Evolutionary conservation across 164 flowering plant genomes (phyloP).

Genomic region (Vitis rupestris): DNA sequence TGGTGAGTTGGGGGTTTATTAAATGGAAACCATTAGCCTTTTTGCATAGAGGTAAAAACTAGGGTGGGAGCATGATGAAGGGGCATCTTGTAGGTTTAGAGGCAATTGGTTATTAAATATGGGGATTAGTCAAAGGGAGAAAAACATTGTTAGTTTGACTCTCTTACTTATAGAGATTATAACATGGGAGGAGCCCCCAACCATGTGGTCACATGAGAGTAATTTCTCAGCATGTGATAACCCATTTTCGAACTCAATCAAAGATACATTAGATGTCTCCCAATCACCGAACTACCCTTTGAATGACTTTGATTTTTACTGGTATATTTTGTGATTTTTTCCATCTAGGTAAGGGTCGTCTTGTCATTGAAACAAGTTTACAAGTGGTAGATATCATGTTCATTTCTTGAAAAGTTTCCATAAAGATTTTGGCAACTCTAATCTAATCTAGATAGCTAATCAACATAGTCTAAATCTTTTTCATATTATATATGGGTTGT

Average conservation of each 20-base stretch:
- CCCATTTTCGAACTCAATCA: slow-evolving; percentile 25
- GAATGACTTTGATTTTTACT: neutral
- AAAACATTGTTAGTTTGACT: slow-evolving; percentile 22
- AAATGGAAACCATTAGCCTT: too few relatives aligned
- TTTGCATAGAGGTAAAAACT: neutral
- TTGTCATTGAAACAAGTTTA: slow-evolving; percentile 12
- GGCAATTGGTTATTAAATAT: neutral
- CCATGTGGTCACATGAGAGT: slow-evolving; percentile 63
- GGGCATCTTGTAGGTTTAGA: neutral
- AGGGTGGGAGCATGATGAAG: neutral
- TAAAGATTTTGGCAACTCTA: slow-evolving; percentile 32
- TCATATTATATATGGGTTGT: slow-evolving; percentile 5
- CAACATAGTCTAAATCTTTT: slow-evolving; percentile 19
- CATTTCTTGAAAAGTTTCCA: slow-evolving; percentile 20
- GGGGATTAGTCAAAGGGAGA: slow-evolving; percentile 27
- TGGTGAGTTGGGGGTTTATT: too few relatives aligned
- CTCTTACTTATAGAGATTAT: slow-evolving; percentile 18
- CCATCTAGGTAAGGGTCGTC: slow-evolving; percentile 8
- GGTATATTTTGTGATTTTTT: slow-evolving; percentile 8
- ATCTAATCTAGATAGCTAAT: slow-evolving; percentile 3
- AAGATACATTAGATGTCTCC: slow-evolving; percentile 2
- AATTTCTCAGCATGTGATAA: slow-evolving; percentile 48
- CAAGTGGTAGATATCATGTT: slow-evolving; percentile 30
- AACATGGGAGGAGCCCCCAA: slow-evolving; percentile 29
- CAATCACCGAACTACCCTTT: slow-evolving; percentile 25